Conservation (phyloP, 768 basidiomycete species). For the Hemileccinum impolitum region DNA sequence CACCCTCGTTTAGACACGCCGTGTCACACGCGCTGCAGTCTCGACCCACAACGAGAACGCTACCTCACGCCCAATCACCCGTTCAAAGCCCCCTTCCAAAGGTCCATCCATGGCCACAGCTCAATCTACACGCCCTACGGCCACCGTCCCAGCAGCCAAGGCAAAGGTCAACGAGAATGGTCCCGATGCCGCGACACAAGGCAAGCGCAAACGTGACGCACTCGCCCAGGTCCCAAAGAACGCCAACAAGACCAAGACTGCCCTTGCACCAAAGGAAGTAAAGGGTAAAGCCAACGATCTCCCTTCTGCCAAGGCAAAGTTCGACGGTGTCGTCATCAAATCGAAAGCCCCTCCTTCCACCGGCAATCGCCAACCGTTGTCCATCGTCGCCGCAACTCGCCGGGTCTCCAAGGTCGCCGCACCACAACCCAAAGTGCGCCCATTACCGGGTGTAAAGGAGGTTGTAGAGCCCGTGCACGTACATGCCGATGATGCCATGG, state of each 20-base stretch:
- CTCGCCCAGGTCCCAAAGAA: constrained; percentile 69
- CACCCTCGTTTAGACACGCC: constrained; percentile 48
- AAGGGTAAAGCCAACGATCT: constrained; percentile 58
- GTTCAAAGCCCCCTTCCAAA: constrained; percentile 54
- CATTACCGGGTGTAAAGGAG: constrained; percentile 31
- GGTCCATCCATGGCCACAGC: constrained; percentile 33
- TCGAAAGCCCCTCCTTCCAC: constrained; percentile 34
- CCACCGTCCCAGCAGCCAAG: constrained; percentile 36
- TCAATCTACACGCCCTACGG: constrained; percentile 40
- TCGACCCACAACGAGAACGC: constrained; percentile 64
- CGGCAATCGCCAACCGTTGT: constrained; percentile 50
- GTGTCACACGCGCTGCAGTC: constrained; percentile 57
- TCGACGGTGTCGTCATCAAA: constrained; percentile 65
- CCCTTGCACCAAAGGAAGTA: constrained; percentile 31
- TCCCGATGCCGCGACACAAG: constrained; percentile 45
- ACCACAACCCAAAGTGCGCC: constrained; percentile 18
- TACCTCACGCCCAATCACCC: constrained; percentile 59
- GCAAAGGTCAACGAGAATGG: constrained; percentile 40
- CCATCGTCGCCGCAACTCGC: constrained; percentile 47
- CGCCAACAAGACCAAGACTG: constrained; percentile 35
- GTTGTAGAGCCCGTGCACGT: constrained; percentile 15
- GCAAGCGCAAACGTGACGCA: constrained; percentile 74
- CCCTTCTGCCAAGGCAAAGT: constrained; percentile 43
- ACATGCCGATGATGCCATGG: constrained; percentile 51
- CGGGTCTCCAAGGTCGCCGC: constrained; percentile 33